Conservation (phyloP, 2,329 filamentous ascomycete genomes). For the Tolypocladium inflatum region DNA sequence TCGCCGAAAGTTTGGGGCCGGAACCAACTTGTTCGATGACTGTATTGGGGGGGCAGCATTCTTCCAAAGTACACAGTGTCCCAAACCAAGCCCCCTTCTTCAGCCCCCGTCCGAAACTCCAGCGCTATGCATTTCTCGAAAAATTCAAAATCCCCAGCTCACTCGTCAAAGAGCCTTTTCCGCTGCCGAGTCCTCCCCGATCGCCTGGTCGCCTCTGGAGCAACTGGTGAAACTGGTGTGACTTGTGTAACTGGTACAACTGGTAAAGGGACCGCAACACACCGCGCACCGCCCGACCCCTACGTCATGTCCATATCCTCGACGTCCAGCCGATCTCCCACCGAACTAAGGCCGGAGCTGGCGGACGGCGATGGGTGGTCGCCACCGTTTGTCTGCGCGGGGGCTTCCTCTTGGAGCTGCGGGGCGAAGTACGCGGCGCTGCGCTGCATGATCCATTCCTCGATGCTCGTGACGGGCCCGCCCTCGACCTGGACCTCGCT, state of each 20-base stretch:
- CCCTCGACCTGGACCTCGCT: conserved; percentile 71
- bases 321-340: conserved; percentile 36
- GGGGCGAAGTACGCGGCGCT: conserved; percentile 4
- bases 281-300: not conserved
- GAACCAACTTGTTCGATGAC: not conserved
- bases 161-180: not conserved
- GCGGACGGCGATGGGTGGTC: conserved; percentile 28
- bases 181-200: not conserved
- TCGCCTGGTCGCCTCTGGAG: not conserved
- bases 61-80: not conserved
- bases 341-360: conserved; percentile 48
- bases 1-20: not conserved
- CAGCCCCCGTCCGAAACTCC: conserved; percentile 20
- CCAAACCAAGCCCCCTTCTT: not conserved
- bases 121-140: conserved; percentile 28
- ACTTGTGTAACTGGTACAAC: not conserved
- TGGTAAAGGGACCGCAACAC: not conserved
- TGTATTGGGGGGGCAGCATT: not conserved
- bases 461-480: conserved; percentile 34
- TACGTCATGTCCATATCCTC: conserved; percentile 1
- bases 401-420: conserved; percentile 3
- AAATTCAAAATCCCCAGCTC: not conserved
- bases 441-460: conserved; percentile 26
- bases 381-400: conserved; percentile 1
- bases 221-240: not conserved